Evolutionary conservation across 2,329 filamentous ascomycete genomes (phyloP), one percentile per base, ranked within the genome.

Genomic region (Fusarium decemcellulare): DNA sequence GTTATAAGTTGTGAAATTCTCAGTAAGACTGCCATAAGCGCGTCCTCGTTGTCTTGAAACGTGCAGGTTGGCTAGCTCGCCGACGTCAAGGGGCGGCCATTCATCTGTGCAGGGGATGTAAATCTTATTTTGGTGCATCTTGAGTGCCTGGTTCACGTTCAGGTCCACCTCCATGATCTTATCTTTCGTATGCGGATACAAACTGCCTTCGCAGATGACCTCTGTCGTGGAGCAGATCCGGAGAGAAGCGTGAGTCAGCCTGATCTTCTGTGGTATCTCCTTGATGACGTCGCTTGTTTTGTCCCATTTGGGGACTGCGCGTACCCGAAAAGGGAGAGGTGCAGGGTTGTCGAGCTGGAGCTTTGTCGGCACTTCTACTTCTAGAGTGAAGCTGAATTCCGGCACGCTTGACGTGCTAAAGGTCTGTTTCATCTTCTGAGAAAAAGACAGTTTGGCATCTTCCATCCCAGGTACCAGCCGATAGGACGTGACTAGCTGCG

Each of bases 361-460:
- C 0, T 74, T 62, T 0, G 47, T 51, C 0, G 81, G 81, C 2
- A 70, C 65, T 2, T 72, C 64, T 2, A 79, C 53, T 7, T 76
- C 54, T 1, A 80, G 16, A 0, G 64, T 56, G 42, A 76, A 81
- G 0, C 23, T 30, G 3, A 81, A 74, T 1, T 52, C 36, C 0
- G 81, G 81, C 1, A 80, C 74, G 15, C 74, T 79, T 11, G 78
- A 76, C 1, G 76, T 75, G 3, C 65, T 64, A 6, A 83, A 76
- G 3, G 80, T 50, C 34, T 76, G 74, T 8, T 75, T 76, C 1
- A 75, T 72, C 55, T 75, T 80, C 48, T 81, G 77, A 12, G 71
- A 76, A 30, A 82, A 70, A 0, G 74, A 72, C 15, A 82, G 55
- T 4, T 77, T 71, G 1, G 51, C 72, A 5, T 73, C 30, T 16